phyloP scores from a whole-genome alignment of 192 early-diverging fungal genomes.

The Chytriomyces hyalinus region DNA sequence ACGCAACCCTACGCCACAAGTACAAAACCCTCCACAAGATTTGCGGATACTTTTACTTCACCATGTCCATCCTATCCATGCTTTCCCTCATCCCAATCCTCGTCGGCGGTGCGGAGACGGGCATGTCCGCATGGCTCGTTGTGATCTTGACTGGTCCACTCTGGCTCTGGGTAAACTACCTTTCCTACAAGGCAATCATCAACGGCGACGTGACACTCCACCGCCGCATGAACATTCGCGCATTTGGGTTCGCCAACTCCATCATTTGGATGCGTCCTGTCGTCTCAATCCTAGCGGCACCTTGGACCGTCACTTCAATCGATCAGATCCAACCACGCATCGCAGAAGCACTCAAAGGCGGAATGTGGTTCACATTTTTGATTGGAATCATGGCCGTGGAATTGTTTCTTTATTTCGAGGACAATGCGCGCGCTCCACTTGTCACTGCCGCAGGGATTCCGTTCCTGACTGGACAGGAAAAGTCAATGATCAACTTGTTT shows the following conservation, averaged over 20 bases:
- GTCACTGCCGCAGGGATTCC: not conserved
- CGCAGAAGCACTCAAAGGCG: not conserved
- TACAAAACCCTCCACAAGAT: too few relatives aligned
- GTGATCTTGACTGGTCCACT: not conserved
- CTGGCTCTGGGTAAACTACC: not conserved
- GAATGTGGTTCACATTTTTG: not conserved
- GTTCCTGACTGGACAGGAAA: not conserved
- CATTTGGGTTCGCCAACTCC: constrained; percentile 14
- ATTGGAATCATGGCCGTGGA: not conserved
- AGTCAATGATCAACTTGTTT: too few relatives aligned
- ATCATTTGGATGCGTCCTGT: constrained; percentile 12
- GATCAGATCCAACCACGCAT: not conserved
- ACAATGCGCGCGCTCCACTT: not conserved
- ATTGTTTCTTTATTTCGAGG: not conserved
- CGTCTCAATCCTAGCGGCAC: not conserved
- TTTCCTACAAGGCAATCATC: not conserved
- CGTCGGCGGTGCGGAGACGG: not conserved
- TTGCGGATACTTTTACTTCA: not conserved
- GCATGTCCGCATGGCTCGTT: not conserved
- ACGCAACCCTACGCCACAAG: not conserved
- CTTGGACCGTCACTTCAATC: not conserved
- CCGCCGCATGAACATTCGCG: constrained; percentile 8
- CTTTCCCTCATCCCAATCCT: not conserved
- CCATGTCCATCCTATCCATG: not conserved
- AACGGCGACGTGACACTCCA: not conserved